A percentile compares a stretch with the other conserved stretches of the same genome.
Evolutionary conservation across 139 green algal genomes (phyloP).

Genomic region (Monoraphidium neglectum): DNA sequence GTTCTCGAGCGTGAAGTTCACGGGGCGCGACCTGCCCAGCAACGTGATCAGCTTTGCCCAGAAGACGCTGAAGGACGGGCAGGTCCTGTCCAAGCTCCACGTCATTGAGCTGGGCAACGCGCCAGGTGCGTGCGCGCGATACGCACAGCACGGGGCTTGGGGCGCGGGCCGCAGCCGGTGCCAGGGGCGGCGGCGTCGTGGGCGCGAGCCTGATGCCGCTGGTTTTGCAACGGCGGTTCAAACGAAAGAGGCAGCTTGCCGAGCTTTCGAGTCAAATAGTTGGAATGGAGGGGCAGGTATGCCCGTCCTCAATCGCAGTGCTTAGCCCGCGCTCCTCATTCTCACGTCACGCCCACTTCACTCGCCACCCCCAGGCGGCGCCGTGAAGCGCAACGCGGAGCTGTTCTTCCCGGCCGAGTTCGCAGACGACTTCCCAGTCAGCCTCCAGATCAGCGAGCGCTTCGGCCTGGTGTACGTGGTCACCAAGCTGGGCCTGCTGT

Average conservation of each 20-base stretch:
- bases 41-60: constrained; percentile 96
- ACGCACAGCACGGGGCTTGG: too few species aligned
- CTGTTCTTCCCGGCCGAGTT: constrained; percentile 99
- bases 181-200: too few species aligned
- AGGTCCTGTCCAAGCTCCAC: constrained; percentile 95
- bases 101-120: constrained; percentile 95
- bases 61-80: constrained; percentile 85
- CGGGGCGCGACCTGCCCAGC: constrained; percentile 62
- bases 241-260: too few species aligned
- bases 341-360: background rate
- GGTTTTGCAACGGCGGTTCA: too few species aligned
- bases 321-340: too few species aligned
- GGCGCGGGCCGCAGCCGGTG: too few species aligned
- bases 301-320: too few species aligned
- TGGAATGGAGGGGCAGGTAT: too few species aligned
- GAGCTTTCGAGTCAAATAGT: too few species aligned
- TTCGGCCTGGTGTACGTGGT: constrained; percentile 86
- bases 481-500: constrained; percentile 98
- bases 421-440: constrained; percentile 98
- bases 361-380: constrained; percentile 21
- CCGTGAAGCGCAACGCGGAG: constrained; percentile 82
- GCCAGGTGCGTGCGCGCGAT: constrained; percentile 65
- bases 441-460: constrained; percentile 82
- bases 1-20: constrained; percentile 87
- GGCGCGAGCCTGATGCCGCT: too few species aligned